A percentile compares a stretch with the other conserved stretches of the same genome.
phyloP scores from a whole-genome alignment of 371 early-diverging fungal genomes.

The Haplosporangium sp. region DNA sequence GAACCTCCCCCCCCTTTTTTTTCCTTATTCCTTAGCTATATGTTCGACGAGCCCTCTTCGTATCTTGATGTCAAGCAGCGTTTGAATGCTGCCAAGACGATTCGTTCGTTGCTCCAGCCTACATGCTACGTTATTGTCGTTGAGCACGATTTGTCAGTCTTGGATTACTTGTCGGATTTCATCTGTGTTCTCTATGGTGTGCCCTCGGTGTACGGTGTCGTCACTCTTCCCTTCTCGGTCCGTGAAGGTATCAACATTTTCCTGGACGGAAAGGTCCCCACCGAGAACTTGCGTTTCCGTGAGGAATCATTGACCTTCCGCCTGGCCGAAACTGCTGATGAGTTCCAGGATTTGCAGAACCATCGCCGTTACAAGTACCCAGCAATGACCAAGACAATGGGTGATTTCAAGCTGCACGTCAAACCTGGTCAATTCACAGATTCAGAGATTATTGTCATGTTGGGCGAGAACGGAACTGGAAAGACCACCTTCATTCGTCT shows the following conservation, averaged over 20 bases:
- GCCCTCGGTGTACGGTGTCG: slow-evolving; percentile 99
- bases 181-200: slow-evolving; percentile 99
- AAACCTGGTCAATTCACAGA: slow-evolving; percentile 93
- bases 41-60: slow-evolving; percentile 99
- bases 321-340: slow-evolving; percentile 91
- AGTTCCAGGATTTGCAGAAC: slow-evolving; percentile 66
- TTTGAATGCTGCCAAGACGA: slow-evolving; percentile 96
- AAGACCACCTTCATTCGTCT: slow-evolving; percentile 99
- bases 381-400: slow-evolving; percentile 85
- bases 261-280: slow-evolving; percentile 98
- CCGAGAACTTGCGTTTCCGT: slow-evolving; percentile 99
- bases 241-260: slow-evolving; percentile 99
- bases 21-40: slow-evolving; percentile 72
- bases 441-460: slow-evolving; percentile 99
- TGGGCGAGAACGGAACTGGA: slow-evolving; percentile 99
- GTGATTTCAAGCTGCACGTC: slow-evolving; percentile 89
- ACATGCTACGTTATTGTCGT: slow-evolving; percentile 96
- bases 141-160: slow-evolving; percentile 99
- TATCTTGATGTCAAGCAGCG: slow-evolving; percentile 99
- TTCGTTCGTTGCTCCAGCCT: slow-evolving; percentile 85
- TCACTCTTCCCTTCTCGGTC: slow-evolving; percentile 98
- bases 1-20: neutral
- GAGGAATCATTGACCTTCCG: slow-evolving; percentile 96
- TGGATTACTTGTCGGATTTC: slow-evolving; percentile 99
- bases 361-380: slow-evolving; percentile 88